Evolutionary conservation across 73 alveolate genomes (phyloP).

Genomic region (Urostyla sp.): DNA sequence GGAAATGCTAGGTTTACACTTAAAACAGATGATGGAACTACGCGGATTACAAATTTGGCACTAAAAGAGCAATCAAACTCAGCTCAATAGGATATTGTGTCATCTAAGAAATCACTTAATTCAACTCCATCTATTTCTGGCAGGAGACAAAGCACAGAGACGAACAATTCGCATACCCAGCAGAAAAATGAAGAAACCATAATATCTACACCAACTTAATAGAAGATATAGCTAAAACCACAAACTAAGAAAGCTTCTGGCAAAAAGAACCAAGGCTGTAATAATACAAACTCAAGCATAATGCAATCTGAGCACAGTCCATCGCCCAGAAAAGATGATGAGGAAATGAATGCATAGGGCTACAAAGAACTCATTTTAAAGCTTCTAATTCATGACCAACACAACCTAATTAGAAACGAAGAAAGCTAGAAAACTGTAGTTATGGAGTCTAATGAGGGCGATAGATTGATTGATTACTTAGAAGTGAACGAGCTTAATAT

Average conservation of each 20-base stretch:
- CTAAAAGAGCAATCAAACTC: too few relatives aligned
- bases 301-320: background rate
- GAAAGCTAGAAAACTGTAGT: constrained; percentile 39
- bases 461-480: constrained; percentile 17
- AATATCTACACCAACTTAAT: too few relatives aligned
- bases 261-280: background rate
- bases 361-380: constrained; percentile 38
- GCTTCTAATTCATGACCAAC: constrained; percentile 8
- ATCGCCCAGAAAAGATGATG: background rate
- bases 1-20: constrained; percentile 14
- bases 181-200: too few relatives aligned
- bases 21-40: constrained; percentile 54
- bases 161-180: too few relatives aligned
- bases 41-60: too few relatives aligned
- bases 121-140: too few relatives aligned
- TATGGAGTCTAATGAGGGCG: constrained; percentile 10
- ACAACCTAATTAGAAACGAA: constrained; percentile 30
- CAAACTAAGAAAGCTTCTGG: background rate
- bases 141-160: too few relatives aligned
- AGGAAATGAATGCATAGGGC: constrained; percentile 12
- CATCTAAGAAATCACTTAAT: too few relatives aligned
- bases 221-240: background rate
- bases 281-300: background rate
- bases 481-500: background rate
- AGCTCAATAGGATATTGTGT: too few relatives aligned